Evolutionary conservation across 345 rosid genomes (phyloP).

Genomic region (Reutealis trisperma): DNA sequence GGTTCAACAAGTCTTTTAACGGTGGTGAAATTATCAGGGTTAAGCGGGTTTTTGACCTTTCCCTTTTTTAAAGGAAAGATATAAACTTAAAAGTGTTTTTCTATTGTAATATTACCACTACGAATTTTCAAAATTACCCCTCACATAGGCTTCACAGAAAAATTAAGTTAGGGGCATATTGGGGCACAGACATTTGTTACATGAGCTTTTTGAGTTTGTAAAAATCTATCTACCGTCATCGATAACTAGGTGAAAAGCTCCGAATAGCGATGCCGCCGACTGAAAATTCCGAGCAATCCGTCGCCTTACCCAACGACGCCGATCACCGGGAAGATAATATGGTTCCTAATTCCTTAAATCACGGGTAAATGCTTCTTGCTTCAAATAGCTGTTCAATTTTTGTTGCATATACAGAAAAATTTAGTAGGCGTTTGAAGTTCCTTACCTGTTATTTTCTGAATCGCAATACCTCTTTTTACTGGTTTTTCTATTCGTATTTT

Average conservation of each 20-base stretch:
- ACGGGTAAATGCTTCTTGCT: slow-evolving; percentile 1
- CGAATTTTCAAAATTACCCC: neutral
- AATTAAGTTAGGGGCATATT: neutral
- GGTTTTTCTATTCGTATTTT: neutral
- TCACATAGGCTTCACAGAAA: neutral
- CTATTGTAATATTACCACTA: no score
- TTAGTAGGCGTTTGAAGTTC: neutral
- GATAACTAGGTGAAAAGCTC: neutral
- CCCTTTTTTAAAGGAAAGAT: no score
- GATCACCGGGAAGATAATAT: slow-evolving; percentile 1
- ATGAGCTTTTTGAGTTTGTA: neutral
- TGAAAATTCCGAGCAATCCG: slow-evolving; percentile 6
- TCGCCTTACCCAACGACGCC: neutral
- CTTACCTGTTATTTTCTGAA: neutral
- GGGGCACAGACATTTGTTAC: no score
- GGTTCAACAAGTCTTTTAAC: no score
- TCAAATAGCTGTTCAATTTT: neutral
- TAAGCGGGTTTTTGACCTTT: no score
- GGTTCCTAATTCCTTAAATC: slow-evolving; percentile 5
- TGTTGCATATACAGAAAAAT: neutral
- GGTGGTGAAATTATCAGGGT: no score
- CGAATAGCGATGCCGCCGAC: slow-evolving; percentile 5
- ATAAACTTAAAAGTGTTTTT: no score
- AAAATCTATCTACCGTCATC: neutral
- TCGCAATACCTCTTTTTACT: neutral